Evolutionary conservation across 164 flowering plant genomes (phyloP), one percentile per base, ranked within the genome.

Genomic region (Vitis labrusca): DNA sequence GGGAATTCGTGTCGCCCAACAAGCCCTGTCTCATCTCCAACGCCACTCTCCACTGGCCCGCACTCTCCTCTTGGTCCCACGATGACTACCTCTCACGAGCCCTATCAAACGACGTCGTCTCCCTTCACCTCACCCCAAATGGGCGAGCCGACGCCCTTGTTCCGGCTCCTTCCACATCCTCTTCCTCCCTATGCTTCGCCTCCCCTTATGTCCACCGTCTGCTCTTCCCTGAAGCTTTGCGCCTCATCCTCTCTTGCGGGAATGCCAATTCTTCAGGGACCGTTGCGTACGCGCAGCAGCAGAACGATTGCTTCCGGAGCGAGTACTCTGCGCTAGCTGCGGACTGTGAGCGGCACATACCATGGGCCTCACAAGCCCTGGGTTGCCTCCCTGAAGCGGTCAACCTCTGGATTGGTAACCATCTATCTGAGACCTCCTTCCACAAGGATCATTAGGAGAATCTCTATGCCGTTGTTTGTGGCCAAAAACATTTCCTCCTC

Each of bases 361-460:
- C 80, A 4, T 95, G 99, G 99, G 99, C 99, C 2, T 71, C 86
- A 5, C 85, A 86, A 56, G 98, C 98, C 14, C 73, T 95, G 0
- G 98, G 96, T 2, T 80, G 86, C 65, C 66, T 66, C 5, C 98
- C 99, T 9, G 99, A 95, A 29, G 99, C 99, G 0, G 99, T 93
- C 16, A 95, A 95, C 70, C 77, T 93, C 14, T 95, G 99, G 99
- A 87, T 93, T 64, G 98, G 99, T 1, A 88, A 85, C 68, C 81
- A 84, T 14, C 74, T 66, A 1, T 93, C 98, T 0, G 84, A 85
- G 74, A 95, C 98, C 5, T 93, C 92, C 3, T 95, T 91, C 73
- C 99, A 95, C 78, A 95, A 95, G 77, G 99, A 94, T 67, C 98
- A 95, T 64, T 93, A 95, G 59, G 99, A 95, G 88, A 93, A 95